phyloP scores from a whole-genome alignment of 768 basidiomycete species.

The Cyclocybe cylindracea region DNA sequence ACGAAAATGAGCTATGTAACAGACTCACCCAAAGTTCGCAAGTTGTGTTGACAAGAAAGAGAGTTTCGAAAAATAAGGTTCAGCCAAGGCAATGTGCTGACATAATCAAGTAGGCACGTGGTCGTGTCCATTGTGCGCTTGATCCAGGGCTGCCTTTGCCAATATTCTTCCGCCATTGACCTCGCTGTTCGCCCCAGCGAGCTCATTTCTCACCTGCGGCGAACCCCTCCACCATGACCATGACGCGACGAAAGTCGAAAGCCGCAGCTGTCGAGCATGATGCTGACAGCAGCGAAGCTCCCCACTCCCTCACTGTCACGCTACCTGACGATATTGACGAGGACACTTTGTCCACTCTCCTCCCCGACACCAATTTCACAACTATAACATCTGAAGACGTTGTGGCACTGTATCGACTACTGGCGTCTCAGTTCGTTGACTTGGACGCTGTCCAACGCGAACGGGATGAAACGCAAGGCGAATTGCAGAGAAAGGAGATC shows the following conservation, averaged over 20 bases:
- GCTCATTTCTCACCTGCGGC: slow-evolving; percentile 20
- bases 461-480: slow-evolving; percentile 70
- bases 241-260: slow-evolving; percentile 67
- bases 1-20: background rate
- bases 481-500: slow-evolving; percentile 70
- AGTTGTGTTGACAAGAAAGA: slow-evolving; percentile 41
- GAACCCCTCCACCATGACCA: slow-evolving; percentile 31
- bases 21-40: slow-evolving; percentile 44
- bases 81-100: slow-evolving; percentile 14
- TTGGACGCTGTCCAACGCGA: slow-evolving; percentile 59
- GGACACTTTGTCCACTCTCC: slow-evolving; percentile 54
- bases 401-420: slow-evolving; percentile 59
- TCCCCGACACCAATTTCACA: slow-evolving; percentile 62
- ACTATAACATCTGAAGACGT: slow-evolving; percentile 61
- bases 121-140: slow-evolving; percentile 20
- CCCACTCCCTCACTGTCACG: slow-evolving; percentile 37
- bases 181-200: slow-evolving; percentile 37
- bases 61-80: slow-evolving; percentile 39
- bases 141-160: background rate
- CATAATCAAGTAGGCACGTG: slow-evolving; percentile 35
- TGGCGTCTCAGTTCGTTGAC: slow-evolving; percentile 58
- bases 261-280: slow-evolving; percentile 39
- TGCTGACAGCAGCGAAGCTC: slow-evolving; percentile 35
- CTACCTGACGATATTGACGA: slow-evolving; percentile 72
- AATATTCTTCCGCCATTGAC: slow-evolving; percentile 24